Conservation (phyloP, 2,329 filamentous ascomycete species). For the Helminthosporium solani region DNA sequence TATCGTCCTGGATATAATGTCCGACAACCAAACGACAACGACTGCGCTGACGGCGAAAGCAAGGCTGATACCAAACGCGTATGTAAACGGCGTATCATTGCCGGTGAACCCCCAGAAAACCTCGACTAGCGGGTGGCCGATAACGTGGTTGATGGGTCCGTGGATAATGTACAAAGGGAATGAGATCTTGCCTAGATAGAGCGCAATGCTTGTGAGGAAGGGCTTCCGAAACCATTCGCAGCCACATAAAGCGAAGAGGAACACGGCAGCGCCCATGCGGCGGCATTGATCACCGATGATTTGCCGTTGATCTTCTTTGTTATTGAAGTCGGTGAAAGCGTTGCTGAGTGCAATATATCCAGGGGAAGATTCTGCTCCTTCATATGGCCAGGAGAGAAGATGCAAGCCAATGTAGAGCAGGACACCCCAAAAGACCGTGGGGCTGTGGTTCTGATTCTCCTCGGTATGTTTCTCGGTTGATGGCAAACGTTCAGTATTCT, state of each 20-base stretch:
- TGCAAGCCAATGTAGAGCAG: constrained; percentile 54
- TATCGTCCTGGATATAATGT: constrained; percentile 60
- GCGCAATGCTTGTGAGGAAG: constrained; percentile 47
- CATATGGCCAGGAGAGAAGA: constrained; percentile 52
- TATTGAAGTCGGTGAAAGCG: constrained; percentile 1
- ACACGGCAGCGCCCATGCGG: constrained; percentile 50
- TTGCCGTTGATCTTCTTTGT: background rate
- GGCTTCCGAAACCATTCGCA: constrained; percentile 31
- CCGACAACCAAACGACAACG: constrained; percentile 55
- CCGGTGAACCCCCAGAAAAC: constrained; percentile 48
- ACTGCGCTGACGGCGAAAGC: constrained; percentile 42
- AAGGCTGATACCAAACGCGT: constrained; percentile 40
- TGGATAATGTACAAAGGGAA: constrained; percentile 58
- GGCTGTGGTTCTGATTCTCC: constrained; percentile 1
- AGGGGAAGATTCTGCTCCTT: constrained; percentile 47
- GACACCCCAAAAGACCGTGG: constrained; percentile 2
- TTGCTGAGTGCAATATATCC: constrained; percentile 47
- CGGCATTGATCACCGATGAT: constrained; percentile 37
- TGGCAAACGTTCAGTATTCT: constrained; percentile 4
- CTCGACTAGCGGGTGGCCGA: constrained; percentile 42
- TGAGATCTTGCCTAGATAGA: constrained; percentile 56
- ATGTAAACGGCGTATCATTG: constrained; percentile 37
- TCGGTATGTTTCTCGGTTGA: background rate
- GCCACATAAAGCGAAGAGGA: constrained; percentile 18
- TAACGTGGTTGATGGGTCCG: constrained; percentile 45